Evolutionary conservation across 805 yeast genomes (phyloP).

Genomic region (Kluyveromyces nonfermentans): DNA sequence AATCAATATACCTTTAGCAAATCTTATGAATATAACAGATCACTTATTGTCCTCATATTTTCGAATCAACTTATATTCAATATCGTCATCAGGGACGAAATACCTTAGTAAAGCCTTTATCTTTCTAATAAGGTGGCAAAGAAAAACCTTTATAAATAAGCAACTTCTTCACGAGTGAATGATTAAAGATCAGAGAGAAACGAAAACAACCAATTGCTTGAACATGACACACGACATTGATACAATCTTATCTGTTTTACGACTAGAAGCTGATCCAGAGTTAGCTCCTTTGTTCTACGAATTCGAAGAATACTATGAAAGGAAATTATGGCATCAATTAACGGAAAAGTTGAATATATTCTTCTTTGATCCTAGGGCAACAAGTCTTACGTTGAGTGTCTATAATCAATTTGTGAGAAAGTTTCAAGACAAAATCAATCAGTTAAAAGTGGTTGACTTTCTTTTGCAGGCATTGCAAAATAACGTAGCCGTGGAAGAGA

Average conservation of each 20-base stretch:
- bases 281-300: slow-evolving; percentile 39
- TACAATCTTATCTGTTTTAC: slow-evolving; percentile 35
- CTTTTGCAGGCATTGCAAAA: slow-evolving; percentile 46
- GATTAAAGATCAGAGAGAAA: not conserved
- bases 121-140: not conserved
- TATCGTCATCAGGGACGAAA: not conserved
- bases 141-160: not conserved
- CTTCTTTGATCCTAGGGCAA: slow-evolving; percentile 45
- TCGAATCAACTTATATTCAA: too few species aligned
- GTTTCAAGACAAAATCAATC: slow-evolving; percentile 65
- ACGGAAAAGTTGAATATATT: slow-evolving; percentile 57
- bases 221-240: slow-evolving; percentile 19
- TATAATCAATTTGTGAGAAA: slow-evolving; percentile 61
- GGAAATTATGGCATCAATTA: slow-evolving; percentile 92
- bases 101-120: not conserved
- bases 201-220: not conserved
- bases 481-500: slow-evolving; percentile 35
- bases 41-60: too few species aligned
- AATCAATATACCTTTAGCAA: too few species aligned
- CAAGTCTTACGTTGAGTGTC: slow-evolving; percentile 50
- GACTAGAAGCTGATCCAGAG: slow-evolving; percentile 58
- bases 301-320: slow-evolving; percentile 77
- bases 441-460: slow-evolving; percentile 69
- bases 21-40: too few species aligned
- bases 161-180: not conserved